Conservation (phyloP, 1,284 basidiomycete species). For the Tilletia walkeri region DNA sequence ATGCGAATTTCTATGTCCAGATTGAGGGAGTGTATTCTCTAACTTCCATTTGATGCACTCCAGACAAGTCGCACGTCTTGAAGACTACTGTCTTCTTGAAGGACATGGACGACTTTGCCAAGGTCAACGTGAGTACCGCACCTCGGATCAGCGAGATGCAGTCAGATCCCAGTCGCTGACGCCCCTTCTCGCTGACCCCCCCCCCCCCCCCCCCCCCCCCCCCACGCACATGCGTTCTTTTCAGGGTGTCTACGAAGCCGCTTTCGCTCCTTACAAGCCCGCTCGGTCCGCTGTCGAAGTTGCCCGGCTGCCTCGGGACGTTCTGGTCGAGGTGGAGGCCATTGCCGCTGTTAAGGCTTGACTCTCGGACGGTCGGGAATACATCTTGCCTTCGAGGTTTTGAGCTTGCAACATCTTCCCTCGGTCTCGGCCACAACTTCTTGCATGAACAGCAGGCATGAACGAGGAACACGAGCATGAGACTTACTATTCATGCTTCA, state of each 20-base stretch:
- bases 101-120: constrained; percentile 82
- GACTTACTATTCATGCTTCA: too few species aligned
- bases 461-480: too few species aligned
- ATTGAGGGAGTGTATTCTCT: neutral
- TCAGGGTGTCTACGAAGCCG: constrained; percentile 16
- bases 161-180: too few species aligned
- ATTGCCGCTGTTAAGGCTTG: constrained; percentile 62
- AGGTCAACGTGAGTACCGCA: constrained; percentile 68
- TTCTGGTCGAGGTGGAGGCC: constrained; percentile 86
- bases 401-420: too few species aligned
- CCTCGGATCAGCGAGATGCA: neutral
- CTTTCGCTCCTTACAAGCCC: constrained; percentile 68
- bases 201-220: neutral
- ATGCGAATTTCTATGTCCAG: too few species aligned
- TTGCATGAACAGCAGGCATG: too few species aligned
- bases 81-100: constrained; percentile 76
- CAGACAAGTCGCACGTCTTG: constrained; percentile 28
- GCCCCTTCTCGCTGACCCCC: too few species aligned
- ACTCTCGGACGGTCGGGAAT: neutral
- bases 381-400: too few species aligned
- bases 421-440: too few species aligned
- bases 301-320: constrained; percentile 71
- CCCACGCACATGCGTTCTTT: neutral
- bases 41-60: too few species aligned
- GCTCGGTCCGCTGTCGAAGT: constrained; percentile 75